Base-by-base conservation (phyloP, 2,329 filamentous ascomycete genomes). In the Colletotrichum filicis region DNA sequence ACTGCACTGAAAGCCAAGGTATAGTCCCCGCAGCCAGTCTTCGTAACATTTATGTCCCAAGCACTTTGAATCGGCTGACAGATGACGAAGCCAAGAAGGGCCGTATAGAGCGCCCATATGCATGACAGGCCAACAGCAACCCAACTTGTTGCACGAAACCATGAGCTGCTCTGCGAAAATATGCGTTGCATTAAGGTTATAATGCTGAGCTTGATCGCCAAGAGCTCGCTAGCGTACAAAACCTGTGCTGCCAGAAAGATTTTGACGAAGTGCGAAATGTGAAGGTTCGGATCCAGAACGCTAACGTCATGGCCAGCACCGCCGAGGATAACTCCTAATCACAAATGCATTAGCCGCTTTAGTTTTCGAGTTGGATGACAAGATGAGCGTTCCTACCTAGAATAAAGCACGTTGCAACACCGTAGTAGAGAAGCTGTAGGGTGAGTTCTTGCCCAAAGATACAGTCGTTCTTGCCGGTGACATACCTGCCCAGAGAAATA, bases 31-130 rank as follows among this genome's bases (percentile, higher is more conserved):
- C 75, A 77, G 67, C 82, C 74, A n/a, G 46, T 64, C 12, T 24
- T 35, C 28, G 28, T 30, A 2, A 64, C 19, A 28, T n/a, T 49
- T 7, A 60, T 46, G 52, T 65, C 52, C 81, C 82, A 83, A 56
- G 78, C 80, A 60, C 77, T 79, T 14, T 77, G 76, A 53, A 83
- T 77, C 2, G 82, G 83, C n/a, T 70, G 76, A 68, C 82, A 84
- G 62, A 83, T 80, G n/a, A 83, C 75, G 66, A 70, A 70, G 8
- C n/a, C n/a, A 6, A 70, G 14, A 32, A 70, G 16, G 6, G 60
- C 60, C 2, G 67, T 55, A 24, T 70, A 65, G 1, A 64, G 14
- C 5, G 67, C 60, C 67, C 67, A 70, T 5, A 35, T 24, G 5
- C 46, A 24, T 16, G 59, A 70, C n/a, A 70, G 52, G 26, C 35